These are phyloP conservation scores for Myrica gale DNA, from an alignment of 306 rosid species.

Conservation along the genomic window DNA sequence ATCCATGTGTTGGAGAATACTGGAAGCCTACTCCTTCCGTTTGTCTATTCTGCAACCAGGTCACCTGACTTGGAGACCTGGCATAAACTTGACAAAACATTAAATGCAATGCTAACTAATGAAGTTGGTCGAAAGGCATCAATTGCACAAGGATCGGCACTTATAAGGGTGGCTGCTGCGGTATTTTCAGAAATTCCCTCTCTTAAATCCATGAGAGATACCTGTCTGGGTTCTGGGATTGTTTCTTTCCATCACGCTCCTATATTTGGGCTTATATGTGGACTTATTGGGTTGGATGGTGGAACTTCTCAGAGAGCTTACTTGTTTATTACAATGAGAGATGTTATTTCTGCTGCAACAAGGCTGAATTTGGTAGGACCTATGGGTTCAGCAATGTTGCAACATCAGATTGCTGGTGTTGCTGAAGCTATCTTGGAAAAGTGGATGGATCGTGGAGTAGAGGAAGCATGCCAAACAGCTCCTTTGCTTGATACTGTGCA, in stretches of 20 bases:
- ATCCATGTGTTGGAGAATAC: slow-evolving; percentile 68
- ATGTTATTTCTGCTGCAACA: slow-evolving; percentile 80
- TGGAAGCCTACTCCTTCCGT: slow-evolving; percentile 85
- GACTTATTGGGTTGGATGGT: slow-evolving; percentile 60
- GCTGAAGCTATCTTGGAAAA: slow-evolving; percentile 59
- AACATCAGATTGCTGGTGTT: slow-evolving; percentile 60
- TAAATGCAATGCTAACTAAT: slow-evolving; percentile 69
- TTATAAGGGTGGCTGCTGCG: slow-evolving; percentile 78
- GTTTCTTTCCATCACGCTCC: slow-evolving; percentile 78
- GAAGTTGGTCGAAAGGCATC: slow-evolving; percentile 88
- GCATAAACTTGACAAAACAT: slow-evolving; percentile 56
- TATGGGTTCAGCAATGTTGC: slow-evolving; percentile 73
- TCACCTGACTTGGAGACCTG: slow-evolving; percentile 59
- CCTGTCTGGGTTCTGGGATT: slow-evolving; percentile 41
- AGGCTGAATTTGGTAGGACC: slow-evolving; percentile 82
- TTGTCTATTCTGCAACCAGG: slow-evolving; percentile 54
- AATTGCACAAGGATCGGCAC: slow-evolving; percentile 69
- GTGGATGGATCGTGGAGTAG: slow-evolving; percentile 58
- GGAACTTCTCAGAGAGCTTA: slow-evolving; percentile 72
- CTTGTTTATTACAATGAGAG: slow-evolving; percentile 78
- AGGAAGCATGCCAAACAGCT: slow-evolving; percentile 70
- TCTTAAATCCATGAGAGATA: slow-evolving; percentile 62
- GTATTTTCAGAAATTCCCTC: slow-evolving; percentile 61
- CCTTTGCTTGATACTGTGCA: slow-evolving; percentile 77
- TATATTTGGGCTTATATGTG: slow-evolving; percentile 69